Evolutionary conservation across 306 rosid species (phyloP).

Genomic region (Gillenia trifoliata): DNA sequence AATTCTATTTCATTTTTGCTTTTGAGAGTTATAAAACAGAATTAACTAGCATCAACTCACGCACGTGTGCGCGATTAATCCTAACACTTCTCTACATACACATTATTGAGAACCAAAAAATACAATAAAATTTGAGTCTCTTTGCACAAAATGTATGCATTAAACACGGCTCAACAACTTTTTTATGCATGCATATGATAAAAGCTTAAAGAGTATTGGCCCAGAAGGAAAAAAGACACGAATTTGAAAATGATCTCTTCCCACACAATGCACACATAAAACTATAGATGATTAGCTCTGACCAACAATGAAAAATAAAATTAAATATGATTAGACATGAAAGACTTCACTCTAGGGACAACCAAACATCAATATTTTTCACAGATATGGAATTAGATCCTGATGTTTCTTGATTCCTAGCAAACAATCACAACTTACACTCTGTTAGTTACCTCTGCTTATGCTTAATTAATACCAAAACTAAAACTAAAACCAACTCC

Average conservation of each 20-base stretch:
- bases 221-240: neutral
- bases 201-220: neutral
- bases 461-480: no score
- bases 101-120: no score
- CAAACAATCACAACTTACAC: no score
- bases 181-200: neutral
- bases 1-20: fast-evolving
- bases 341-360: neutral
- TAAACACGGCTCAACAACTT: neutral
- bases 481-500: no score
- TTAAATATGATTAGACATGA: neutral
- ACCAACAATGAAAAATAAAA: neutral
- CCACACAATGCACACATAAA: neutral
- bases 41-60: no score
- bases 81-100: no score
- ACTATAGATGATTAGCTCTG: neutral
- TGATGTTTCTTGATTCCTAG: no score
- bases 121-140: neutral
- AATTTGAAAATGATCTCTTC: neutral
- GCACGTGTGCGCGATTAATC: neutral
- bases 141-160: no score
- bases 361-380: no score
- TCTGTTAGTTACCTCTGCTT: no score
- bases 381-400: no score
- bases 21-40: neutral